Conservation (phyloP, 768 basidiomycete species). For the Tulasnella sp. region DNA sequence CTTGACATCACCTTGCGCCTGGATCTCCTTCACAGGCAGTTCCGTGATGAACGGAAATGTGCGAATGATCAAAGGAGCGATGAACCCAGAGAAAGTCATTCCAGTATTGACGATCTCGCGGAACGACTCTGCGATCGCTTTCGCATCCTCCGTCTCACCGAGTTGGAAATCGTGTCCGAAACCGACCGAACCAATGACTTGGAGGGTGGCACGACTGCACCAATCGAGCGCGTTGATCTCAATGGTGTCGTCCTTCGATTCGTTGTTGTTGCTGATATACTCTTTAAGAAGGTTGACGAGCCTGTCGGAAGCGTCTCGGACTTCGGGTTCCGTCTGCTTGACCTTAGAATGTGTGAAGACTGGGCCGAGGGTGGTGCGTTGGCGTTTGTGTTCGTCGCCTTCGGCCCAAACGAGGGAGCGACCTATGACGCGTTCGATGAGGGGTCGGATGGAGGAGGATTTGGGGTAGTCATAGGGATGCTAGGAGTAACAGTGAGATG, state of each 20-base stretch:
- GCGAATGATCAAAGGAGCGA: conserved; percentile 22
- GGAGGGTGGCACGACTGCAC: conserved; percentile 20
- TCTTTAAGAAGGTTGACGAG: conserved; percentile 3
- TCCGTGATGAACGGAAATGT: conserved; percentile 25
- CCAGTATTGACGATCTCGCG: conserved; percentile 21
- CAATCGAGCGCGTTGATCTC: conserved; percentile 19
- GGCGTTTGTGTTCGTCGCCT: conserved; percentile 30
- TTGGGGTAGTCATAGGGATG: background rate
- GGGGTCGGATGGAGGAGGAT: conserved; percentile 26
- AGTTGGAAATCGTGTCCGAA: conserved; percentile 34
- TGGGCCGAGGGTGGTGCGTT: conserved; percentile 20
- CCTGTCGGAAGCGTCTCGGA: conserved; percentile 15
- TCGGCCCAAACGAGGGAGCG: conserved; percentile 32
- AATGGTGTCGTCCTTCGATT: background rate
- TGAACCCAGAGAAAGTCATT: conserved; percentile 18
- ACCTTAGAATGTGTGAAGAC: conserved; percentile 21
- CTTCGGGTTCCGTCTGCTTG: conserved; percentile 10
- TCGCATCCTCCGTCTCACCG: conserved; percentile 27
- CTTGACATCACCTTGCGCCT: conserved; percentile 24
- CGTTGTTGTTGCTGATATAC: background rate
- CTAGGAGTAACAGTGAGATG: background rate
- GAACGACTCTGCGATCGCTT: conserved; percentile 26
- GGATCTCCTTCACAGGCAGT: conserved; percentile 24
- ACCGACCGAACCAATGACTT: conserved; percentile 29
- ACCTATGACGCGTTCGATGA: conserved; percentile 29